Base-by-base conservation (phyloP, 2,329 filamentous ascomycete species). In the Colletotrichum theobromicola region DNA sequence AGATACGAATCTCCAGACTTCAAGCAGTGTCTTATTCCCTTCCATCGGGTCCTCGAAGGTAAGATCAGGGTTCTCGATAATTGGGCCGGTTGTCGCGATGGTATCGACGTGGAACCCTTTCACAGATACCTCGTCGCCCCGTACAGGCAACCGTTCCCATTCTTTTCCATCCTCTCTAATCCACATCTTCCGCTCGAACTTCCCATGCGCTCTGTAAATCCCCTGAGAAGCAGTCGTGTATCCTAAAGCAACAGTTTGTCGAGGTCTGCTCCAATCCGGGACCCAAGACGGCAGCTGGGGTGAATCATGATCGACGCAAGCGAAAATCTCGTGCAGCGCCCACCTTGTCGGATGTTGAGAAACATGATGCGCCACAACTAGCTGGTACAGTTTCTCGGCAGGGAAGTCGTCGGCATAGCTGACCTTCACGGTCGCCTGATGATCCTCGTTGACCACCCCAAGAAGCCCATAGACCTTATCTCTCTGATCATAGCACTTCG, bases 1-100 rank as follows among this genome's bases (percentile, higher is more conserved):
- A 1, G 30, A 28, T 1, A 60, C 46, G n/a, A 73, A 70, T 1
- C 9, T 18, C 10, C 15, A 18, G 2, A 64, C 18, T 7, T 26
- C 12, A 4, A 35, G 21, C n/a, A 73, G n/a, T 2, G 58, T 32
- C 34, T 63, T 18, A 7, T 64, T 69, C 1, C 28, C 16, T 2
- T 32, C 42, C 7, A n/a, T 10, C 4, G 58, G 4, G 86, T 89
- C n/a, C 86, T 18, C 26, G 10, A n/a, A 68, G 18, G 57, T n/a
- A 7, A 63, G 32, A 5, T 69, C 64, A 10, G 65, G 64, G 15
- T 42, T 21, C 10, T 42, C 34, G 4, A 69, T 58, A 1, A 42
- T 10, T 9, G n/a, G 12, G 18, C 70, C 30, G 2, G 57, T 12
- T 21, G 21, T n/a, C 12, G 28, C 32, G 21, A 58, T 34, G 10